A percentile compares a stretch with the other conserved stretches of the same genome.
Evolutionary conservation across 2,329 filamentous ascomycete species (phyloP).

Genomic region (Polytolypa hystricis): DNA sequence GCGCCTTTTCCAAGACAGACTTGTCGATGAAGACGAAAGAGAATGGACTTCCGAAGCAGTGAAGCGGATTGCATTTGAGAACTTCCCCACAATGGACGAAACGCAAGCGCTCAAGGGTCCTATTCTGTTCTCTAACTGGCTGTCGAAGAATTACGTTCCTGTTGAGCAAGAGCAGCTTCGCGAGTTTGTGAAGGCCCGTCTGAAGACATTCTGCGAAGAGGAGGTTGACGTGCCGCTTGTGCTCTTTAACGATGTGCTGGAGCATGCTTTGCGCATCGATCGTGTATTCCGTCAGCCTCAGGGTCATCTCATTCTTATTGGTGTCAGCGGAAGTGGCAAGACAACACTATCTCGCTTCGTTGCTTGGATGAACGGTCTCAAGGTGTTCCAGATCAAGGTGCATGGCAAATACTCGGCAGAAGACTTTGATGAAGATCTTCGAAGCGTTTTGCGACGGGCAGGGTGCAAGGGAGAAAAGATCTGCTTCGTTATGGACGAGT

Average conservation of each 20-base stretch:
- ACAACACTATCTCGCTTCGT: slow-evolving; percentile 96
- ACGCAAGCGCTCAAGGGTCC: slow-evolving; percentile 79
- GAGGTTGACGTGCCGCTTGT: slow-evolving; percentile 97
- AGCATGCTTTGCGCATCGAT: slow-evolving; percentile 96
- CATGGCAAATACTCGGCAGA: slow-evolving; percentile 97
- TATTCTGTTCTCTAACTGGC: slow-evolving; percentile 98
- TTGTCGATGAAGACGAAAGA: slow-evolving; percentile 87
- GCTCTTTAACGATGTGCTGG: slow-evolving; percentile 97
- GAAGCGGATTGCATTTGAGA: slow-evolving; percentile 71
- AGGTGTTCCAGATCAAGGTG: slow-evolving; percentile 99
- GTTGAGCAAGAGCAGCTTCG: slow-evolving; percentile 90
- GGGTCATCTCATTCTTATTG: slow-evolving; percentile 94
- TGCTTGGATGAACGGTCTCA: slow-evolving; percentile 99
- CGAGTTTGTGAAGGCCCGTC: slow-evolving; percentile 92
- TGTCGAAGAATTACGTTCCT: slow-evolving; percentile 96
- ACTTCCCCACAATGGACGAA: slow-evolving; percentile 93
- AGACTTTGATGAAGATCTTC: slow-evolving; percentile 95
- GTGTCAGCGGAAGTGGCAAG: slow-evolving; percentile 96
- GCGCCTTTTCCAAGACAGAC: slow-evolving; percentile 90
- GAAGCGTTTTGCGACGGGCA: slow-evolving; percentile 83
- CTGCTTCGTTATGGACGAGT: slow-evolving; percentile 99
- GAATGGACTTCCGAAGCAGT: slow-evolving; percentile 90
- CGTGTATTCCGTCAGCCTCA: slow-evolving; percentile 97
- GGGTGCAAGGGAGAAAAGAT: slow-evolving; percentile 99
- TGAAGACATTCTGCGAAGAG: slow-evolving; percentile 98